Evolutionary conservation across 78 protist genomes (phyloP).

Genomic region (Dictyostelium intermedium): DNA sequence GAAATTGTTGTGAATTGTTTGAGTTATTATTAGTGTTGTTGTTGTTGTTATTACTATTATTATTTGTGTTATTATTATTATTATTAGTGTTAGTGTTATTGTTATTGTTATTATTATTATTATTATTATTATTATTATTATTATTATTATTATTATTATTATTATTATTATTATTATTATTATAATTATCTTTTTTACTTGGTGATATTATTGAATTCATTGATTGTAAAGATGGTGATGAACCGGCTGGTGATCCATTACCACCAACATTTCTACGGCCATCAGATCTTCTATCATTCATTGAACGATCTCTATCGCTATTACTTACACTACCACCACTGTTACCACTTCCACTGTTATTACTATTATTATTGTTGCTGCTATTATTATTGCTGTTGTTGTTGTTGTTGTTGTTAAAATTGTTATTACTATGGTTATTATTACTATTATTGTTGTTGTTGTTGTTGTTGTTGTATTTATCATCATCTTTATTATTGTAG

Average conservation of each 20-base stretch:
- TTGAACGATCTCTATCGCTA: background rate
- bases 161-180: background rate
- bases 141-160: background rate
- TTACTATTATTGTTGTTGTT: background rate
- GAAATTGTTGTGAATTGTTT: background rate
- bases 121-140: background rate
- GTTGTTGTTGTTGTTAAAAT: background rate
- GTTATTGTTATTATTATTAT: background rate
- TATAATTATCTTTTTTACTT: background rate
- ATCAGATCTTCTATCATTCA: background rate
- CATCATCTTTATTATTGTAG: background rate
- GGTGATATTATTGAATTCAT: background rate
- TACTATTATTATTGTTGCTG: background rate
- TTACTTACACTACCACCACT: background rate
- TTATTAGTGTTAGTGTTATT: background rate
- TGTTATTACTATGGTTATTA: background rate
- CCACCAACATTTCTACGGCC: background rate
- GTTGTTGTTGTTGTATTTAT: background rate
- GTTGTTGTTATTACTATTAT: background rate
- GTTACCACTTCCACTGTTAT: background rate
- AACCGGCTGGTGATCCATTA: background rate
- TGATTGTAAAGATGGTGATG: constrained; percentile 1
- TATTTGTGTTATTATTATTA: background rate
- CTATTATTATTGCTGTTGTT: background rate
- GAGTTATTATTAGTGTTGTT: background rate